A percentile compares a stretch with the other conserved stretches of the same genome.
Conservation (phyloP, 495 filamentous ascomycete genomes). For the Aspergillus olivimuriae region DNA sequence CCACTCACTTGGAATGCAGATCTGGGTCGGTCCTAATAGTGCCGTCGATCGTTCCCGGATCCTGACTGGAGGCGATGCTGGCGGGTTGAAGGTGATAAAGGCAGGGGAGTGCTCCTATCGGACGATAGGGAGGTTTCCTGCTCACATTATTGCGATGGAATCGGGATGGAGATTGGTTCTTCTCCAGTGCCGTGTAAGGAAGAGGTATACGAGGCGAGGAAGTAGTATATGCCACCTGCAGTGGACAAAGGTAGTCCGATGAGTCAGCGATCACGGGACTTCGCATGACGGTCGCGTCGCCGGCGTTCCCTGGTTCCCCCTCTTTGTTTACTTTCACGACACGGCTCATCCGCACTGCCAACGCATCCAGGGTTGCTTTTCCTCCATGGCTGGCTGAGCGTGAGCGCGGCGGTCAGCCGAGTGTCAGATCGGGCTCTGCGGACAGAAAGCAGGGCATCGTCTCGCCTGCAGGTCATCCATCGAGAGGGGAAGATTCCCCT, state of each 20-base stretch:
- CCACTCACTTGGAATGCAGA: background rate
- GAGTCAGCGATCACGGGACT: background rate
- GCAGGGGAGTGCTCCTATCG: no score
- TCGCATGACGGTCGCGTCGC: background rate
- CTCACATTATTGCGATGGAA: no score
- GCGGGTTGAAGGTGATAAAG: background rate
- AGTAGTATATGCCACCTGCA: no score
- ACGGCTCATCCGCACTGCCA: background rate
- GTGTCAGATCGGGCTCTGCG: no score
- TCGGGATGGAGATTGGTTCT: no score
- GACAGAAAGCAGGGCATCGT: no score
- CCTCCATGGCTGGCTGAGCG: no score
- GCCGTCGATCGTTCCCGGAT: conserved; percentile 3
- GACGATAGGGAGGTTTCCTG: no score
- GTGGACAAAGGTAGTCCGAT: background rate
- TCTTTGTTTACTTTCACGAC: conserved; percentile 1
- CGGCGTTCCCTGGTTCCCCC: background rate
- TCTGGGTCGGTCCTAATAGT: background rate
- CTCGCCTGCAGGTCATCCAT: background rate
- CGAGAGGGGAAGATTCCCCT: conserved; percentile 1
- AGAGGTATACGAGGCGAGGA: no score
- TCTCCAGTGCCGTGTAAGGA: no score
- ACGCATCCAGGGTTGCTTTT: background rate
- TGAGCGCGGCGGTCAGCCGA: no score
- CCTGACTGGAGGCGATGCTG: background rate